Conservation (phyloP, 1,284 basidiomycete genomes). For the Trichosporon ovoides region DNA sequence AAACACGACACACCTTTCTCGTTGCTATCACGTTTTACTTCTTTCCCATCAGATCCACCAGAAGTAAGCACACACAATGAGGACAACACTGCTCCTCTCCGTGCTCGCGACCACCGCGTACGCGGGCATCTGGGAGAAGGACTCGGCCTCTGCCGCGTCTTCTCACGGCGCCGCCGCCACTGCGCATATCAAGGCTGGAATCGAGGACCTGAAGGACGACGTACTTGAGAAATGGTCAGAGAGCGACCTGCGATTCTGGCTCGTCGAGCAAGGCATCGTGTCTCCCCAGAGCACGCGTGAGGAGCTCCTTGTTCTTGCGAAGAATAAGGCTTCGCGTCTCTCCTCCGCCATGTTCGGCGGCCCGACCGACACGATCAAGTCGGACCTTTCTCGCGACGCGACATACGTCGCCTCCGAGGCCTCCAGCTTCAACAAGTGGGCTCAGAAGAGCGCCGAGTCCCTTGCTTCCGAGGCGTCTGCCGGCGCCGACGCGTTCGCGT, state of each 20-base stretch:
- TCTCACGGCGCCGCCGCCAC: slow-evolving; percentile 55
- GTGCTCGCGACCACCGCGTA: not conserved
- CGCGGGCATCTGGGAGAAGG: not conserved
- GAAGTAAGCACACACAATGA: not conserved
- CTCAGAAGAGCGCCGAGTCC: not conserved
- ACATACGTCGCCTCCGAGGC: slow-evolving; percentile 34
- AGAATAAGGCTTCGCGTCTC: slow-evolving; percentile 57
- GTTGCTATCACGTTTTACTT: not conserved
- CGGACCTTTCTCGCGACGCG: too few relatives aligned
- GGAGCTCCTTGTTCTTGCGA: slow-evolving; percentile 70
- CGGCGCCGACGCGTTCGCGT: not conserved
- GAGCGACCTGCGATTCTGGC: slow-evolving; percentile 67
- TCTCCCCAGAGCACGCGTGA: slow-evolving; percentile 71
- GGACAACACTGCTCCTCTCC: not conserved
- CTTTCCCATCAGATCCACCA: not conserved
- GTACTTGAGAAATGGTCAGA: slow-evolving; percentile 63
- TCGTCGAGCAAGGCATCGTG: slow-evolving; percentile 81
- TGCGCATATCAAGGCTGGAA: slow-evolving; percentile 63
- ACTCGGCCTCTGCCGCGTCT: not conserved
- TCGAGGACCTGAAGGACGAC: slow-evolving; percentile 46
- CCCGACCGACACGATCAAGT: slow-evolving; percentile 44
- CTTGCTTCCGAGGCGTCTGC: slow-evolving; percentile 1
- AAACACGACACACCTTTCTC: too few relatives aligned
- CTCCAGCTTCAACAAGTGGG: not conserved
- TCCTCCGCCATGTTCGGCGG: slow-evolving; percentile 59